Conservation (phyloP, 78 protist genomes). For the Diacronema lutheri region DNA sequence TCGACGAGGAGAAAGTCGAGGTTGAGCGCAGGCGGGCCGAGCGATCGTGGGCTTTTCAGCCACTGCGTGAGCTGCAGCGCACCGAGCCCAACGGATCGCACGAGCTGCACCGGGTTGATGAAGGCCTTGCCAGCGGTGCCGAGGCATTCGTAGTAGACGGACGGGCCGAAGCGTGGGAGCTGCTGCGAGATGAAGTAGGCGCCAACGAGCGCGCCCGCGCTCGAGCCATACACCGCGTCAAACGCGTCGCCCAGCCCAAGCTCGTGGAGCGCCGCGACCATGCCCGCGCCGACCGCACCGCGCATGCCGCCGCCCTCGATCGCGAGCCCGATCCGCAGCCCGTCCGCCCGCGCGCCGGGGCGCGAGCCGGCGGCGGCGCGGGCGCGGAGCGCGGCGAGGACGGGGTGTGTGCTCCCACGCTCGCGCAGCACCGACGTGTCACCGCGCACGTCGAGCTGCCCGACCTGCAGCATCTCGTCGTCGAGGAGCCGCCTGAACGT, state of each 20-base stretch:
- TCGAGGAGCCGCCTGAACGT: no score
- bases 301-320: conserved; percentile 36
- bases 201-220: conserved; percentile 12
- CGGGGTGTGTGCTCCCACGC: not conserved
- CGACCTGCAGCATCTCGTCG: not conserved
- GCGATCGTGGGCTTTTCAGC: not conserved
- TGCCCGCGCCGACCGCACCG: conserved; percentile 23
- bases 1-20: not conserved
- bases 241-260: conserved; percentile 4
- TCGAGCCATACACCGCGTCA: conserved; percentile 14
- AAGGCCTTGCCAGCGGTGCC: not conserved
- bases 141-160: not conserved
- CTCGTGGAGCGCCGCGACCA: conserved; percentile 7
- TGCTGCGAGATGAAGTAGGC: not conserved
- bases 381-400: not conserved
- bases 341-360: conserved; percentile 1
- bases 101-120: not conserved
- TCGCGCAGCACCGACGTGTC: not conserved
- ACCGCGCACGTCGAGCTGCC: not conserved
- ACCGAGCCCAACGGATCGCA: not conserved
- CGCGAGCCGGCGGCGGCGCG: not conserved
- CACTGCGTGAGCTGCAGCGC: not conserved
- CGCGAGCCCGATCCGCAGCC: conserved; percentile 9
- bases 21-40: not conserved
- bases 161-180: not conserved